Evolutionary conservation across 768 basidiomycete genomes (phyloP), one percentile per base, ranked within the genome.

Genomic region (Mrakia hoshinonis): DNA sequence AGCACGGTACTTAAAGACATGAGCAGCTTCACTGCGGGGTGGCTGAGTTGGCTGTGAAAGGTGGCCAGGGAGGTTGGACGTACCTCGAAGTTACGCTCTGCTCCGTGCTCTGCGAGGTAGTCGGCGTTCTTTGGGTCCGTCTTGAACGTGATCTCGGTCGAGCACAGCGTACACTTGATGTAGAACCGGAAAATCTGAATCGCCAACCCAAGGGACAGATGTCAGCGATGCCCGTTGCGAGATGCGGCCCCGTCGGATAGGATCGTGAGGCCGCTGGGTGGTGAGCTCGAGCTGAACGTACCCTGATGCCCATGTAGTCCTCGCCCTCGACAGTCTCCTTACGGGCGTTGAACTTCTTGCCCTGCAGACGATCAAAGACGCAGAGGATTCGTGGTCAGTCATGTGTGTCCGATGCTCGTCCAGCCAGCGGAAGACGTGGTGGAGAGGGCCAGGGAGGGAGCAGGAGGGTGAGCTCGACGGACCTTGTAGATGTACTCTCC

Each of bases 131-230:
- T 74, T n/a, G 29, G 65, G 13, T 46, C 36, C 0, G 96, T 99
- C 80, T 98, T 98, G 87, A 99, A 99, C 0, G 96, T 98, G 75
- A 99, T 98, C 79, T 99, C 96, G 11, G 95, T 90, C 3, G 93
- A 96, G 78, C 96, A 99, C 48, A 93, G 81, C 18, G 93, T 94
- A 77, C 95, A 83, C 79, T 80, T 95, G 74, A 79, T 73, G 64
- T 77, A 77, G 74, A 83, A 80, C 38, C 78, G 74, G 73, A 77
- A 76, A 60, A 83, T 81, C 79, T 76, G 54, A 18, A 12, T 22
- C 20, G 29, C 29, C 26, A 67, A 49, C 6, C 0, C 10, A 31
- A 39, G 36, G 22, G 18, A 18, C 5, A 11, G 49, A 22, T 1
- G 39, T 49, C n/a, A 67, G 18, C 10, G 20, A 31, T 6, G 49